Base-by-base conservation (phyloP, 2,329 filamentous ascomycete genomes). In the Cyphellophora europaea region DNA sequence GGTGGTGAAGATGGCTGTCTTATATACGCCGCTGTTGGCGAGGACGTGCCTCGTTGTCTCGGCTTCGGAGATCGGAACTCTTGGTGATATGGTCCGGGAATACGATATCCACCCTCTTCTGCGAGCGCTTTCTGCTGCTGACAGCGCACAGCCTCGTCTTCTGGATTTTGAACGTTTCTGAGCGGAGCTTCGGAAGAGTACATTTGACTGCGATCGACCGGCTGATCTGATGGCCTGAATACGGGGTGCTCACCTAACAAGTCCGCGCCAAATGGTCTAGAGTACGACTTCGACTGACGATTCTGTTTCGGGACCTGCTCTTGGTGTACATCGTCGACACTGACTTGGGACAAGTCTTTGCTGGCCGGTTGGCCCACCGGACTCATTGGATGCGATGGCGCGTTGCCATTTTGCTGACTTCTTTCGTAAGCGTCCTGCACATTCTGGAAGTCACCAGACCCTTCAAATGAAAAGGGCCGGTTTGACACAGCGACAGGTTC, bases 81-180 rank as follows among this genome's bases (percentile, higher is more conserved):
- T 14, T 49, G 47, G 11, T 40, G 38, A 18, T 50, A 50, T 17
- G 48, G 48, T 6, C 48, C 48, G 11, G 48, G 46, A 14, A 50
- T 50, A 11, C 48, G 43, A 38, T 47, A 50, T 6, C 23, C 33
- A 21, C 34, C 38, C 13, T 42, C 39, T n/a, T 30, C 31, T 4
- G 27, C 25, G 11, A 36, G 27, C 21, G 36, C 31, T 11, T 16
- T 14, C 19, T 36, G 29, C 14, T 21, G 35, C 14, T 29, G 11
- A 12, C 19, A 19, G 13, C 34, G 32, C 8, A 38, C 43, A 8
- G 43, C 16, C 10, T 44, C 44, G 14, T 39, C 32, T 15, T 40
- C 41, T 8, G 36, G 35, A 11, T 44, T 38, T 25, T 40, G 41
- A 25, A 45, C 41, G 28, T 45, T 48, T 14, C 45, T 43, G 11